Base-by-base conservation (phyloP, 2,329 filamentous ascomycete species). In the Blumeria graminis region DNA sequence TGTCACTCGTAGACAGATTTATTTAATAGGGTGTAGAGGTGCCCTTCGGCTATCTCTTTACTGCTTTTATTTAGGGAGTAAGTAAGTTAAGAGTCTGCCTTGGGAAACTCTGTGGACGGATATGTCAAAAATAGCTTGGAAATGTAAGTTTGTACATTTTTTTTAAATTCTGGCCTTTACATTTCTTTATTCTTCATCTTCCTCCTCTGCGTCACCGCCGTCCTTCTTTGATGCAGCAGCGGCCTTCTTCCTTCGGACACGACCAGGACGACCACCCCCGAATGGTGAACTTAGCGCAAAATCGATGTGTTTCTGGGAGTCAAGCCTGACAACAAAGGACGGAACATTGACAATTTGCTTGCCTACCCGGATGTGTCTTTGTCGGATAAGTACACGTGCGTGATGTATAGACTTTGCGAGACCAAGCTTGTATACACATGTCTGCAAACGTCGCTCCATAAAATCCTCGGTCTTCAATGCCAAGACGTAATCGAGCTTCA, bases 401-500 rank as follows among this genome's bases (percentile, higher is more conserved):
- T 98, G 92, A 80, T 98, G 92, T 76, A 98, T 96, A 62, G 89
- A 94, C 86, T 98, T 98, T 77, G 92, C 92, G 63, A 98, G 87
- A 70, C 92, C 92, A 69, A 98, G 89, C 86, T 98, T 96, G 85
- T 94, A 96, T 74, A 98, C 92, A 70, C 90, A 94, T 69, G 92
- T 98, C 84, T 98, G 90, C 66, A 96, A 89, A 75, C 92, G 89
- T 70, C 92, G 90, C 85, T 98, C 92, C 76, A 98, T 81, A 84
- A 98, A 98, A 76, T 98, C 92, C 77, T 98, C 92, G 69, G 93
- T 85, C 81, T 94, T 94, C 61, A 98, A 84, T 76, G 92, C 92
- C 71, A 98, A 78, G 71, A 98, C 92, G 84, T 98, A 95, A 95
- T 98, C 92, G 81, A 98, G 92, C 86, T 95, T 98, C 92, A 98